Percentiles rank a stretch among this genome's conserved stretches.
phyloP scores from a whole-genome alignment of 768 basidiomycete species.

The Leccinum subtestaceum region DNA sequence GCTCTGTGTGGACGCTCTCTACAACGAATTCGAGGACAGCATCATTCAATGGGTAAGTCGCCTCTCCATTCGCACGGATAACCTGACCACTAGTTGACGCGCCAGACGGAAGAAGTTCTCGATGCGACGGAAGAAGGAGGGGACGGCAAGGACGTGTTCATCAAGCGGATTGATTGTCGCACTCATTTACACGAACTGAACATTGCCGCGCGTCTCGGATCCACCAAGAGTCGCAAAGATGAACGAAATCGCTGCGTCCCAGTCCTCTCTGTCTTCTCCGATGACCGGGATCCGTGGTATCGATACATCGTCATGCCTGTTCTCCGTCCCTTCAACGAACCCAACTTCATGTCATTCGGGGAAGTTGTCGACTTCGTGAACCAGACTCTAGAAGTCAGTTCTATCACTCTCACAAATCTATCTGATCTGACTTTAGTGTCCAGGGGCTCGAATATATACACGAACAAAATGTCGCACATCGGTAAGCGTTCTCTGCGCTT shows the following conservation, averaged over 20 bases:
- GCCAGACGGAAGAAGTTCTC: neutral
- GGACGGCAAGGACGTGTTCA: constrained; percentile 5
- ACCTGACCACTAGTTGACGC: too few relatives aligned
- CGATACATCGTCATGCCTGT: constrained; percentile 31
- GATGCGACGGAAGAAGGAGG: constrained; percentile 7
- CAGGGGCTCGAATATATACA: constrained; percentile 38
- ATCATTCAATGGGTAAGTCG: constrained; percentile 3
- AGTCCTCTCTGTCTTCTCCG: constrained; percentile 12
- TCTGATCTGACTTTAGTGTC: neutral
- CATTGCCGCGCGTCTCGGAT: constrained; percentile 1
- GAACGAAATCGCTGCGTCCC: constrained; percentile 25
- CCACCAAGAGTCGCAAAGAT: neutral
- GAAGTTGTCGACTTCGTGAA: constrained; percentile 26
- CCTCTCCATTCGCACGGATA: neutral
- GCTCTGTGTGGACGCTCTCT: neutral
- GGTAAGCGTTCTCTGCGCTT: too few relatives aligned
- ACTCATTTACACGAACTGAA: constrained; percentile 7
- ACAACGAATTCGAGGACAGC: neutral
- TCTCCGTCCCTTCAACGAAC: constrained; percentile 24
- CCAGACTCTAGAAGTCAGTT: constrained; percentile 25
- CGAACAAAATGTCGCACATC: constrained; percentile 30
- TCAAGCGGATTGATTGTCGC: constrained; percentile 5
- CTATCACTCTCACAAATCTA: too few relatives aligned
- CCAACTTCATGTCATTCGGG: constrained; percentile 23
- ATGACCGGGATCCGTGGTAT: constrained; percentile 9